Conservation (phyloP, 2,329 filamentous ascomycete genomes). For the Endoconidiophora laricicola region DNA sequence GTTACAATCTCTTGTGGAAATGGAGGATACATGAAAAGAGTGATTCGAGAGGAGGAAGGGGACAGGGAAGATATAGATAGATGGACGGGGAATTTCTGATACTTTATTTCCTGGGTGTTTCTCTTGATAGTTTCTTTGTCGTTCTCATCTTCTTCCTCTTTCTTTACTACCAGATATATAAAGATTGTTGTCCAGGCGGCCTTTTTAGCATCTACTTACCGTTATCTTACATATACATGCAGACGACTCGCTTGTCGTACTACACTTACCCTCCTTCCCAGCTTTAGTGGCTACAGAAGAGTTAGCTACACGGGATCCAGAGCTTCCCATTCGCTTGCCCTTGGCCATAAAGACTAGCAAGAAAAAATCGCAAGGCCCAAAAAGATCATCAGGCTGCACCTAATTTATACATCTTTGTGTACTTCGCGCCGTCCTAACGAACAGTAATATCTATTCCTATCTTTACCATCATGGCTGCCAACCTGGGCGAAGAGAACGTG, state of each 20-base stretch:
- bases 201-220: too few relatives aligned
- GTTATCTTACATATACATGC: too few relatives aligned
- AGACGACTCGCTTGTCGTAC: too few relatives aligned
- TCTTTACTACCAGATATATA: neutral
- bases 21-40: neutral
- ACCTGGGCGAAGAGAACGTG: conserved; percentile 33
- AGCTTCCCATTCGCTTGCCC: too few relatives aligned
- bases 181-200: neutral
- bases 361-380: too few relatives aligned
- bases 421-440: neutral
- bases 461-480: conserved; percentile 25
- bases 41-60: neutral
- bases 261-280: too few relatives aligned
- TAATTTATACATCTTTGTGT: neutral
- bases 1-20: conserved; percentile 3
- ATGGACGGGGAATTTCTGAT: too few relatives aligned
- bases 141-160: neutral
- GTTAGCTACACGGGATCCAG: too few relatives aligned
- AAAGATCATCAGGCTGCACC: neutral
- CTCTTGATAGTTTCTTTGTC: neutral
- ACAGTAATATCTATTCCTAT: neutral
- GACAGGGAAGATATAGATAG: neutral
- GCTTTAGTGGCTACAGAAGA: too few relatives aligned
- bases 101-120: too few relatives aligned
- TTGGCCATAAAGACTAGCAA: too few relatives aligned